Percentiles rank a stretch among this genome's conserved stretches.
Evolutionary conservation across 83 land plant genomes (phyloP).

Genomic region (Isoetes engelmannii): DNA sequence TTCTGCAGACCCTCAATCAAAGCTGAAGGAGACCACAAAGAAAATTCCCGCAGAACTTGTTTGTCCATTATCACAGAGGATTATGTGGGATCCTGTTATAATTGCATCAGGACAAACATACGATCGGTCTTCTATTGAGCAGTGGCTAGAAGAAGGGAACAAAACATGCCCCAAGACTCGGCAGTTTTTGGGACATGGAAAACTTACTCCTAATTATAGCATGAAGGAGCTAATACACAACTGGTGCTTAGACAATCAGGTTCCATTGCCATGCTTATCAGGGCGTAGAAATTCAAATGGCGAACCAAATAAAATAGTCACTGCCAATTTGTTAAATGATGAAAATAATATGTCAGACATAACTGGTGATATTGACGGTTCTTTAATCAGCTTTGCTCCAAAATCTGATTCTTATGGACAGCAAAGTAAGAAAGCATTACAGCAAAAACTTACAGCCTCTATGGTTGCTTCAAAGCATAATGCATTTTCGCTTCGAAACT

Average conservation of each 20-base stretch:
- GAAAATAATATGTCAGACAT: background rate
- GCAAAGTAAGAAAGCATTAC: background rate
- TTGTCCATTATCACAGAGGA: background rate
- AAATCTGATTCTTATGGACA: background rate
- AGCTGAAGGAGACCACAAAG: background rate
- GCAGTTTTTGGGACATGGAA: background rate
- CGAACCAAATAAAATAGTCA: background rate
- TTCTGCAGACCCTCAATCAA: background rate
- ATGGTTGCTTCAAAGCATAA: no score
- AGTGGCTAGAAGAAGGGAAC: constrained; percentile 13
- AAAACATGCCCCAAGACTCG: constrained; percentile 10
- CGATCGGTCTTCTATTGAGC: constrained; percentile 10
- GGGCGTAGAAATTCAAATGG: background rate
- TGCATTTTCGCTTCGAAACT: no score
- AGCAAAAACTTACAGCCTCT: background rate
- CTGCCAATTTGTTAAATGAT: background rate
- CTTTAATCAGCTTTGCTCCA: background rate
- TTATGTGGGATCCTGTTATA: constrained; percentile 3
- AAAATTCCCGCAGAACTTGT: background rate
- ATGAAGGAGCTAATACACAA: background rate
- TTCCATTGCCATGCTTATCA: background rate
- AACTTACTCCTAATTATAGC: constrained; percentile 11
- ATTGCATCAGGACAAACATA: constrained; percentile 12
- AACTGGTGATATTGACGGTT: background rate
- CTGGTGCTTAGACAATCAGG: constrained; percentile 2